Evolutionary conservation across 1,284 basidiomycete species (phyloP).

Genomic region (Cystobasidium slooffiae): DNA sequence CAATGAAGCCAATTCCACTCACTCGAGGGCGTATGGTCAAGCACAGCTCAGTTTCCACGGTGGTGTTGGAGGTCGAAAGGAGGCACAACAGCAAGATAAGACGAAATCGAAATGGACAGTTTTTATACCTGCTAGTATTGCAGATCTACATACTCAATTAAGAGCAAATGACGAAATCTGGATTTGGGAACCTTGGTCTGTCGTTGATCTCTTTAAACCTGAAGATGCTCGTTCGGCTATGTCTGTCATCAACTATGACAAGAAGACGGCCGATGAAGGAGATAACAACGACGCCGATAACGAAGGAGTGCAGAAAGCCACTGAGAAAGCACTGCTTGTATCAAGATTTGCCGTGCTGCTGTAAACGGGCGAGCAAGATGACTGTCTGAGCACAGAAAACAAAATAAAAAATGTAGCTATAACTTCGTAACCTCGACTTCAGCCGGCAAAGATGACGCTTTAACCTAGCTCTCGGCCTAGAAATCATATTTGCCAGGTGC

Average conservation of each 20-base stretch:
- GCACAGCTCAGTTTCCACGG: too few species aligned
- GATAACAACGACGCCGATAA: neutral
- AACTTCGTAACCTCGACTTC: too few species aligned
- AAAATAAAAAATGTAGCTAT: too few species aligned
- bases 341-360: constrained; percentile 25
- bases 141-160: constrained; percentile 37
- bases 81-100: neutral
- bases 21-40: too few species aligned
- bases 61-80: too few species aligned
- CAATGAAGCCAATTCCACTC: too few species aligned
- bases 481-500: too few species aligned
- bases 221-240: neutral
- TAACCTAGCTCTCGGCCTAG: too few species aligned
- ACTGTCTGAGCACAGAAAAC: too few species aligned
- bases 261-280: neutral
- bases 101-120: neutral
- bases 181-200: constrained; percentile 38
- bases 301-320: neutral
- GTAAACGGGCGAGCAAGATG: neutral
- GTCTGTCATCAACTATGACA: neutral
- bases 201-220: constrained; percentile 18
- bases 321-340: constrained; percentile 20
- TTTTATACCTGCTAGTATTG: constrained; percentile 28
- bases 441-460: too few species aligned
- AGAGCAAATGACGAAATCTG: constrained; percentile 22